Percentiles rank a stretch among this genome's conserved stretches.
Conservation (phyloP, 192 early-diverging fungal species). For the Podila minutissima region DNA sequence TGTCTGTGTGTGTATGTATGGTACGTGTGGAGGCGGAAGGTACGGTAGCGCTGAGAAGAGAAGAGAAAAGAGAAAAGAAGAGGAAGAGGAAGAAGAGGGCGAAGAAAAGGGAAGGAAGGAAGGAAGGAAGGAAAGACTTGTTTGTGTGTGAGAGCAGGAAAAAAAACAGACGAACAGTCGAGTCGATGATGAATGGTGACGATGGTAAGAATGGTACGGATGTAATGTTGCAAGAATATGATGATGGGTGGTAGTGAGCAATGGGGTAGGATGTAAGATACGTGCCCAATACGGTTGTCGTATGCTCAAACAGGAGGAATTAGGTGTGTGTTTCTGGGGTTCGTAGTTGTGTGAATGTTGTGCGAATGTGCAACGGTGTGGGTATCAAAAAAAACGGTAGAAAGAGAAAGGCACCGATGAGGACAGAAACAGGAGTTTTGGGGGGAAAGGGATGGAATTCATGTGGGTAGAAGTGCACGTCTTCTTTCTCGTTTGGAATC, state of each 20-base stretch:
- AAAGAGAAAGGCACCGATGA: background rate
- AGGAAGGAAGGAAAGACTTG: background rate
- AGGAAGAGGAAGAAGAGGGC: background rate
- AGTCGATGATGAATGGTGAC: conserved; percentile 2
- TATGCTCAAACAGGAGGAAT: no score
- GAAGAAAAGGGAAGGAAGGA: background rate
- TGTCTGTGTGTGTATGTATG: no score
- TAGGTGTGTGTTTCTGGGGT: no score
- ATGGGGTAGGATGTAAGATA: no score
- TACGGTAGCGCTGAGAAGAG: background rate
- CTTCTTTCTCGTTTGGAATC: background rate
- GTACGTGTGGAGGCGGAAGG: no score
- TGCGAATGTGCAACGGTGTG: background rate
- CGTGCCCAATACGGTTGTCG: no score
- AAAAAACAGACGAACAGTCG: background rate
- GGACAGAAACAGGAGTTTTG: no score
- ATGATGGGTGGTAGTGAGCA: background rate
- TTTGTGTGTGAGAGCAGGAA: background rate
- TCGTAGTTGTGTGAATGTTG: no score
- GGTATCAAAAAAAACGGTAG: conserved; percentile 6
- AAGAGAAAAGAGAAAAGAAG: background rate
- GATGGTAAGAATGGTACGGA: background rate
- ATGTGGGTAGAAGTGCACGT: no score
- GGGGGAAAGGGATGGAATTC: no score
- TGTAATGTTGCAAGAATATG: background rate